phyloP scores from a whole-genome alignment of 345 rosid species.

The Sonneratia alba region DNA sequence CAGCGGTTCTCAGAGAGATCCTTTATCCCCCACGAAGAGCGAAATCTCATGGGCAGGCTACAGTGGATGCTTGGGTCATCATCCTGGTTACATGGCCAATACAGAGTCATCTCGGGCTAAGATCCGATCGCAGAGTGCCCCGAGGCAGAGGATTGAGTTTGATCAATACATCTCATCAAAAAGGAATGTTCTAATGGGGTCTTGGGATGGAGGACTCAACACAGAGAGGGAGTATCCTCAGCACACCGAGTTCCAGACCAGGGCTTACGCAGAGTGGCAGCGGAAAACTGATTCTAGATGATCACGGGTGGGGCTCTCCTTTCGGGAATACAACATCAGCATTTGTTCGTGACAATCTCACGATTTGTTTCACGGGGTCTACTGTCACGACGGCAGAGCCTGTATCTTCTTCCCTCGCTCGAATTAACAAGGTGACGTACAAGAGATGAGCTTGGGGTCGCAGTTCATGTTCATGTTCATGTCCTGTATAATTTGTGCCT shows the following conservation, averaged over 20 bases:
- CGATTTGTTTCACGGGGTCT: too few relatives aligned
- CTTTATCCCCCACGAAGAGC: slow-evolving; percentile 70
- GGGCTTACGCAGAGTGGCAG: slow-evolving; percentile 1
- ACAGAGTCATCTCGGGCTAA: slow-evolving; percentile 75
- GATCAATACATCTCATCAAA: slow-evolving; percentile 30
- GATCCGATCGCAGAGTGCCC: slow-evolving; percentile 86
- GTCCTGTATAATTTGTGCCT: not conserved
- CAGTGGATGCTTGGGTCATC: slow-evolving; percentile 42
- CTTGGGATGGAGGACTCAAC: not conserved
- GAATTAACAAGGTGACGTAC: not conserved
- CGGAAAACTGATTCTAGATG: not conserved
- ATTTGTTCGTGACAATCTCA: too few relatives aligned
- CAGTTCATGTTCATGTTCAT: not conserved
- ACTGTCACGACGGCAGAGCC: too few relatives aligned
- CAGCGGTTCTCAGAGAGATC: slow-evolving; percentile 44
- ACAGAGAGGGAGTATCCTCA: not conserved
- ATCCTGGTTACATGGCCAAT: slow-evolving; percentile 84
- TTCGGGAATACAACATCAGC: too few relatives aligned
- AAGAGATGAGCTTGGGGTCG: not conserved
- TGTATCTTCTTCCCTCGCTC: not conserved
- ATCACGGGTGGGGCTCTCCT: not conserved
- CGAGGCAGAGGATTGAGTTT: slow-evolving; percentile 80
- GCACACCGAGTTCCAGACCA: not conserved
- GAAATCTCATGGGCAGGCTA: slow-evolving; percentile 66
- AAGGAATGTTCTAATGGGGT: slow-evolving; percentile 5